A percentile compares a stretch with the other conserved stretches of the same genome.
These are phyloP conservation scores for Arabidopsis suecica DNA, from an alignment of 345 rosid species.

Conservation along the genomic window DNA sequence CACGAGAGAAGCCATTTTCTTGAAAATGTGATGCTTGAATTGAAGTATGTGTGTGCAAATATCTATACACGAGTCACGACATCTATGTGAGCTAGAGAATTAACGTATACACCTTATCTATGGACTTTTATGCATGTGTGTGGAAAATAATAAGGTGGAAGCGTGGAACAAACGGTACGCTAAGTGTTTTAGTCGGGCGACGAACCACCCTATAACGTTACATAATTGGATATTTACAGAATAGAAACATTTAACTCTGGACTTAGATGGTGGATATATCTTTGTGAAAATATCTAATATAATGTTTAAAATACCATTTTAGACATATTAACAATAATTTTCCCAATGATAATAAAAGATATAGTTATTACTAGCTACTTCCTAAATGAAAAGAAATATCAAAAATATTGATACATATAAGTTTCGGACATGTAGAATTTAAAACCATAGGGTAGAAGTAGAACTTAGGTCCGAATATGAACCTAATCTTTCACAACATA, in stretches of 20 bases:
- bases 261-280: background rate
- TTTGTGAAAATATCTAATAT: background rate
- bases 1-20: conserved; percentile 47
- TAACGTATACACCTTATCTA: background rate
- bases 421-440: background rate
- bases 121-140: conserved; percentile 6
- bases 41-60: conserved; percentile 19
- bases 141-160: background rate
- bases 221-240: too few relatives aligned
- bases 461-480: background rate
- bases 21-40: conserved; percentile 16
- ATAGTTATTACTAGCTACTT: background rate
- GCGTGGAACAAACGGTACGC: background rate
- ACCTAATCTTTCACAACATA: background rate
- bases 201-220: background rate
- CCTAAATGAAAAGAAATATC: too few relatives aligned
- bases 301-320: background rate
- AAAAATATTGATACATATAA: too few relatives aligned
- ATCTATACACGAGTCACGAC: conserved; percentile 24
- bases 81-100: conserved; percentile 20
- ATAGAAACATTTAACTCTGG: too few relatives aligned
- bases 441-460: background rate
- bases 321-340: background rate
- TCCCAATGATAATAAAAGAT: background rate
- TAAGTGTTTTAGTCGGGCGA: background rate